These are phyloP conservation scores for Sporothrix mexicana DNA, from an alignment of 2,329 filamentous ascomycete species.

Conservation along the genomic window DNA sequence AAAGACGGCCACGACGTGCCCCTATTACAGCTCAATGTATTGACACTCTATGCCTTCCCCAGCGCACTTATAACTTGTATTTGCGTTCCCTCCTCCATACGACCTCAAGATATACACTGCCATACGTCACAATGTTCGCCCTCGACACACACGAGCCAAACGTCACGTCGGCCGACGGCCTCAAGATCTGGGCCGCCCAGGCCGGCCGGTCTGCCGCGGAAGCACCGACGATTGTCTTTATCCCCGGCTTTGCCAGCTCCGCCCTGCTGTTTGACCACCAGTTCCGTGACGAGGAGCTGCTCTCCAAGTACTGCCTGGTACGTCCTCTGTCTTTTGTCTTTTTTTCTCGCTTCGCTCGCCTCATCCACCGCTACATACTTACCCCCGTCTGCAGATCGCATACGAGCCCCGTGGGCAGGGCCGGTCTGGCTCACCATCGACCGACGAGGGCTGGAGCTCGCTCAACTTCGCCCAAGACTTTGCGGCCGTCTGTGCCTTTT, in stretches of 20 bases:
- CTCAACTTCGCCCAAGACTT: conserved; percentile 32
- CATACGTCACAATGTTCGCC: conserved; percentile 27
- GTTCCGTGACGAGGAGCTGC: conserved; percentile 32
- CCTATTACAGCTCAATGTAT: not conserved
- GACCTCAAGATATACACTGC: not conserved
- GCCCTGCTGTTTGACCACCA: conserved; percentile 32
- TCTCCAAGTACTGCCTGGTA: conserved; percentile 33
- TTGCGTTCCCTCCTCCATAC: too few relatives aligned
- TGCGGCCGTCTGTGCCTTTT: conserved; percentile 32
- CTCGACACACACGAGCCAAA: conserved; percentile 27
- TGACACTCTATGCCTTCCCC: not conserved
- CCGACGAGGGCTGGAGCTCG: conserved; percentile 17
- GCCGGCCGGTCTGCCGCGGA: conserved; percentile 29
- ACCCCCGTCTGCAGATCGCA: too few relatives aligned
- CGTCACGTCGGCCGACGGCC: conserved; percentile 33
- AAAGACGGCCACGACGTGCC: not conserved
- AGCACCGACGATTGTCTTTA: conserved; percentile 32
- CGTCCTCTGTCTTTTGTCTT: too few relatives aligned
- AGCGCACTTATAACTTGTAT: too few relatives aligned
- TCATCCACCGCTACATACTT: too few relatives aligned
- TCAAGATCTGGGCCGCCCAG: conserved; percentile 33
- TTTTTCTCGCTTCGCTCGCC: not conserved
- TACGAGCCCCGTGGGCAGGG: conserved; percentile 35
- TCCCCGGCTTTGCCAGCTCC: conserved; percentile 34
- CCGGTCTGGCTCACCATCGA: conserved; percentile 18